Evolutionary conservation across 148 eudicot genomes (phyloP).

Genomic region (Cornus controversa): DNA sequence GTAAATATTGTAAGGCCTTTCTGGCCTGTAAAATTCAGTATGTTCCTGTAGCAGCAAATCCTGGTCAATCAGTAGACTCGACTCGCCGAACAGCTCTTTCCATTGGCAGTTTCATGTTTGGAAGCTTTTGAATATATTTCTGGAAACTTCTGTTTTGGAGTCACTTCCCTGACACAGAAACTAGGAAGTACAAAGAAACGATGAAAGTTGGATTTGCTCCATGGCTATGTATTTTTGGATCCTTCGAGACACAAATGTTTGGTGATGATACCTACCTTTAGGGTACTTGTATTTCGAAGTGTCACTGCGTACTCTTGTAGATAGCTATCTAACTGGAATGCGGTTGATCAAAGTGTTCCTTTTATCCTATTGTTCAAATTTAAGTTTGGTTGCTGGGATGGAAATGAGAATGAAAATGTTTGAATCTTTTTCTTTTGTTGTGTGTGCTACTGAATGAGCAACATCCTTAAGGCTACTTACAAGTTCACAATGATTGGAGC

Average conservation of each 20-base stretch:
- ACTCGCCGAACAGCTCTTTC: not conserved
- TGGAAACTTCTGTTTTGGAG: not conserved
- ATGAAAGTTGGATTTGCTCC: not conserved
- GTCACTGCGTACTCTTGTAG: too few species aligned
- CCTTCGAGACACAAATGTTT: not conserved
- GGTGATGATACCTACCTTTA: not conserved
- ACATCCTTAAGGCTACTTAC: too few species aligned
- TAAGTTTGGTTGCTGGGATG: too few species aligned
- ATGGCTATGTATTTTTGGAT: not conserved
- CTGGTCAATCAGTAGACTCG: not conserved
- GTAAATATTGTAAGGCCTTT: conserved; percentile 16
- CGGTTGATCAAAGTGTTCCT: not conserved
- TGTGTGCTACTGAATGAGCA: too few species aligned
- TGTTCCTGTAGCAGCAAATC: not conserved
- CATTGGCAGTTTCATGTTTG: not conserved
- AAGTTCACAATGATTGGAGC: too few species aligned
- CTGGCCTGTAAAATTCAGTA: not conserved
- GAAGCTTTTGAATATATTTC: not conserved
- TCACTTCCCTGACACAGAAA: not conserved
- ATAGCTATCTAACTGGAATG: too few species aligned
- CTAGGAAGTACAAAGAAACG: not conserved
- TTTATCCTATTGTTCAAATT: not conserved
- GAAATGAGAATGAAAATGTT: too few species aligned
- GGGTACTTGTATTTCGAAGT: not conserved
- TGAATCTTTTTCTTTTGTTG: too few species aligned